These are phyloP conservation scores for Cystobasidium onofrii DNA, from an alignment of 768 basidiomycete species.

Conservation along the genomic window DNA sequence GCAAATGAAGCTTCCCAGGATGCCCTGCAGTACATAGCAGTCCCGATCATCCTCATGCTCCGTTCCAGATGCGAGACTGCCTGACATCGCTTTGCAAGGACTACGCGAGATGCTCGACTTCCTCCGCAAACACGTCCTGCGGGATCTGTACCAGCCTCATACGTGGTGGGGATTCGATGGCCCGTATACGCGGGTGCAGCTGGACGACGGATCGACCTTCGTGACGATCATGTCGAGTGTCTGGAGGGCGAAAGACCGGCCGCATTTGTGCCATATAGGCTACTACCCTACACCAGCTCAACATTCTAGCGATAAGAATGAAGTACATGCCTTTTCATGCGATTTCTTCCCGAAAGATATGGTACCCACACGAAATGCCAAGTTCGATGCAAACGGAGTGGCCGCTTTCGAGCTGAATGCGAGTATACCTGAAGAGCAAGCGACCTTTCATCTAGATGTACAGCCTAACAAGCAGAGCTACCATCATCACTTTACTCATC, in stretches of 20 bases:
- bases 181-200: slow-evolving; percentile 18
- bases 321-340: slow-evolving; percentile 14
- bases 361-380: not conserved
- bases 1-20: too few species aligned
- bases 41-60: too few species aligned
- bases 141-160: slow-evolving; percentile 21
- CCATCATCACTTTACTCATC: slow-evolving; percentile 10
- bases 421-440: slow-evolving; percentile 13
- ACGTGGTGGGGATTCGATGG: slow-evolving; percentile 27
- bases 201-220: slow-evolving; percentile 21
- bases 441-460: slow-evolving; percentile 5
- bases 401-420: slow-evolving; percentile 9
- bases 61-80: too few species aligned
- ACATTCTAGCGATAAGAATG: not conserved
- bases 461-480: not conserved
- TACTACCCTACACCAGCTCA: not conserved
- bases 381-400: not conserved
- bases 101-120: not conserved
- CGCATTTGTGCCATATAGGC: slow-evolving; percentile 4
- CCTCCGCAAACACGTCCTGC: slow-evolving; percentile 6
- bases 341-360: slow-evolving; percentile 17
- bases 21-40: too few species aligned
- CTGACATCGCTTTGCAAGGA: too few species aligned
- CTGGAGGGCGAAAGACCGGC: slow-evolving; percentile 9
- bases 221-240: slow-evolving; percentile 27